These are phyloP conservation scores for Fragaria iinumae DNA, from an alignment of 306 rosid species.

Conservation along the genomic window DNA sequence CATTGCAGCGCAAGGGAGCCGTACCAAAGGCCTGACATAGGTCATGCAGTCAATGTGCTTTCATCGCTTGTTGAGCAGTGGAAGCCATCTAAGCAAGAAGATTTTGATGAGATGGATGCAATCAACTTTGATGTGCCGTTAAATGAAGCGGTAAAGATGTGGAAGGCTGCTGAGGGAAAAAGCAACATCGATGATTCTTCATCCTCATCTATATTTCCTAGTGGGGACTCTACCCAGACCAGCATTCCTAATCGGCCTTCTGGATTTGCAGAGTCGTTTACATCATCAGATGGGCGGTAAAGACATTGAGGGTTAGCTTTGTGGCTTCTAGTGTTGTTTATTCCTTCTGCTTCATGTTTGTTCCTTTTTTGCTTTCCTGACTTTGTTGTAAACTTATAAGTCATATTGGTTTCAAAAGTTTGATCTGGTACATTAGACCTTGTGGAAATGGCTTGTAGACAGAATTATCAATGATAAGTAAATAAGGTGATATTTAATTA, in stretches of 20 bases:
- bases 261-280: constrained; percentile 63
- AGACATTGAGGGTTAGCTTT: constrained; percentile 9
- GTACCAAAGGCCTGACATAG: constrained; percentile 80
- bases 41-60: constrained; percentile 72
- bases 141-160: constrained; percentile 59
- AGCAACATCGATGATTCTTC: constrained; percentile 28
- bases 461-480: neutral
- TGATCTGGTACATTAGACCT: neutral
- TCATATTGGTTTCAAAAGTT: neutral
- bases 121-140: constrained; percentile 59
- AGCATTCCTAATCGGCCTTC: constrained; percentile 50
- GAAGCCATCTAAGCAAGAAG: constrained; percentile 60
- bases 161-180: constrained; percentile 62
- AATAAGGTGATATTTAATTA: no score
- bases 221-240: constrained; percentile 46
- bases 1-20: constrained; percentile 82
- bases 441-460: neutral
- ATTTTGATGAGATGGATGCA: constrained; percentile 43
- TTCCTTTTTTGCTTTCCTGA: neutral
- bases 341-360: neutral
- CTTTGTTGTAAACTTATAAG: neutral
- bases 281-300: constrained; percentile 47
- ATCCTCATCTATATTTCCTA: constrained; percentile 25
- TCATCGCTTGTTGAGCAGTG: constrained; percentile 72
- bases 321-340: neutral